Evolutionary conservation across 805 yeast species (phyloP).

Genomic region (Hanseniaspora singularis): DNA sequence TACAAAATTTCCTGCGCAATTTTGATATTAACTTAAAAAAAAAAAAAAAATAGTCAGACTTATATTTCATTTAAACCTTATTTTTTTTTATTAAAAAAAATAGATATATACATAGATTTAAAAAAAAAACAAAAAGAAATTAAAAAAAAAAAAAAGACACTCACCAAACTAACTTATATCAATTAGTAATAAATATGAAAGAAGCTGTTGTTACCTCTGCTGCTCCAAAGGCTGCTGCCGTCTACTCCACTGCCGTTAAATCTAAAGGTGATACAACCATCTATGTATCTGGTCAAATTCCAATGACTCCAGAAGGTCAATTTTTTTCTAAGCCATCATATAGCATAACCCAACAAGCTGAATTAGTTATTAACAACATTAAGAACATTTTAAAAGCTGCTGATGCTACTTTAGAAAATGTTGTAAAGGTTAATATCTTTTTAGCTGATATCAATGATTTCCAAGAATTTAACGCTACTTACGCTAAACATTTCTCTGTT

Average conservation of each 20-base stretch:
- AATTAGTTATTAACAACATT: constrained; percentile 49
- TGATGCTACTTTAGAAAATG: constrained; percentile 60
- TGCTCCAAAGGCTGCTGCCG: constrained; percentile 95
- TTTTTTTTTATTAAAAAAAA: too few species aligned
- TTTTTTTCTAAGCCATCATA: constrained; percentile 42
- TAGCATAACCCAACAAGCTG: constrained; percentile 54
- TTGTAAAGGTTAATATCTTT: constrained; percentile 55
- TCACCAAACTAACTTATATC: too few species aligned
- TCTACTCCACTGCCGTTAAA: constrained; percentile 90
- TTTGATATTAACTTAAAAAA: too few species aligned
- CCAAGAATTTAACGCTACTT: constrained; percentile 64
- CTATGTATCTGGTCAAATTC: constrained; percentile 84
- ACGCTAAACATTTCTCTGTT: constrained; percentile 49
- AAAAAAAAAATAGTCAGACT: too few species aligned
- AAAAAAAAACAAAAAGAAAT: not conserved
- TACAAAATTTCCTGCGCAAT: too few species aligned
- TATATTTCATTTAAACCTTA: too few species aligned
- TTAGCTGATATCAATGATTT: constrained; percentile 75
- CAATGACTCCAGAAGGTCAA: constrained; percentile 61
- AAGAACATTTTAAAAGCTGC: constrained; percentile 61
- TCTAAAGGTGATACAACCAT: constrained; percentile 44
- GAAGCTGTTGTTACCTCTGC: constrained; percentile 36
- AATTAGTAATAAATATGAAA: constrained; percentile 18
- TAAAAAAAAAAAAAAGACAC: too few species aligned
- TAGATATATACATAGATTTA: too few species aligned